These are phyloP conservation scores for Epichloe sibirici DNA, from an alignment of 2,329 filamentous ascomycete species.

Conservation along the genomic window DNA sequence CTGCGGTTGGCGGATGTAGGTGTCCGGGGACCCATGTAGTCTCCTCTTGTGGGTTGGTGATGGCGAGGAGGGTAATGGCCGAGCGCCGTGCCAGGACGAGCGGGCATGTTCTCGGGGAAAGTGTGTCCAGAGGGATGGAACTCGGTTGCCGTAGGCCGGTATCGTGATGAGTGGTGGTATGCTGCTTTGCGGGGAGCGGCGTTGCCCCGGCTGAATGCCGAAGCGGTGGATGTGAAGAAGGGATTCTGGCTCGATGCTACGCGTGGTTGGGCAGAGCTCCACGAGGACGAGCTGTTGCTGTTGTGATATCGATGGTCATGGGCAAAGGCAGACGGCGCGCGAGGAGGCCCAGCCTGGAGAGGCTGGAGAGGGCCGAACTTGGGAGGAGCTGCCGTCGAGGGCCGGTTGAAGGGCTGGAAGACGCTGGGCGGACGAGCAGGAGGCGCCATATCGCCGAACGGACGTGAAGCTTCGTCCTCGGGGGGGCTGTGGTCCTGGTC, in stretches of 20 bases:
- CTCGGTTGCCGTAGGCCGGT: slow-evolving; percentile 22
- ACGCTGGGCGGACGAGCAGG: slow-evolving; percentile 13
- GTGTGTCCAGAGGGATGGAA: slow-evolving; percentile 14
- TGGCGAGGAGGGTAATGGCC: slow-evolving; percentile 2
- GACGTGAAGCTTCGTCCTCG: background rate
- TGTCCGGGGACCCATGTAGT: slow-evolving; percentile 19
- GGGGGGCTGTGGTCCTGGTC: background rate
- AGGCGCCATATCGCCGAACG: background rate
- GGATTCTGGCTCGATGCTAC: background rate
- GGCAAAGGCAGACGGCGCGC: slow-evolving; percentile 15
- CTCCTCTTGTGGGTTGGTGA: slow-evolving; percentile 8
- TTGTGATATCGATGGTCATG: slow-evolving; percentile 12
- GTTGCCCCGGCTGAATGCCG: slow-evolving; percentile 7
- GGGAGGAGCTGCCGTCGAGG: slow-evolving; percentile 13
- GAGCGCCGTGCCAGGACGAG: slow-evolving; percentile 11
- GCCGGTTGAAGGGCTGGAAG: slow-evolving; percentile 14
- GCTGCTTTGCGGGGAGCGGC: background rate
- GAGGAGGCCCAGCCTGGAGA: slow-evolving; percentile 16
- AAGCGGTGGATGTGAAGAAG: slow-evolving; percentile 2
- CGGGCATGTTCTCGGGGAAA: background rate
- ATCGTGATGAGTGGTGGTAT: slow-evolving; percentile 10
- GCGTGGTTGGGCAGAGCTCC: slow-evolving; percentile 13
- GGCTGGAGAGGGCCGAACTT: slow-evolving; percentile 21
- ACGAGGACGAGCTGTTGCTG: slow-evolving; percentile 6
- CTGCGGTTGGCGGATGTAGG: slow-evolving; percentile 14